Evolutionary conservation across 371 early-diverging fungal species (phyloP).

Genomic region (Zopfochytrium polystomum): DNA sequence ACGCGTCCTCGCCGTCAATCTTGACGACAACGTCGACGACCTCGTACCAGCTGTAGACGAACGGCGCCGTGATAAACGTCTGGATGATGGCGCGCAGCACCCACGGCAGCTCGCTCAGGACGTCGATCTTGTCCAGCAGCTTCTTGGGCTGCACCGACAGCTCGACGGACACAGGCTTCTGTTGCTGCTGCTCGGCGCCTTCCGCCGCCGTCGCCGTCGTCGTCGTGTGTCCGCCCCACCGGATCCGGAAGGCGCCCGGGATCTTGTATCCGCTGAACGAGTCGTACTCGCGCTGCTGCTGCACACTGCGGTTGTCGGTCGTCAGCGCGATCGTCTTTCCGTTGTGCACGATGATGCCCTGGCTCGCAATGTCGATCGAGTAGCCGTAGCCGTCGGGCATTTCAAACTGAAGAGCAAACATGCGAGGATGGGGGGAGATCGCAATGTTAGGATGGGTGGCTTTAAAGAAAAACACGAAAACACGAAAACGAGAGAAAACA

Average conservation of each 20-base stretch:
- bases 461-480: neutral
- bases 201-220: slow-evolving; percentile 21
- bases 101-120: slow-evolving; percentile 84
- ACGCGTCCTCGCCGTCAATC: slow-evolving; percentile 65
- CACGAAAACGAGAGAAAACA: too few species aligned
- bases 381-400: slow-evolving; percentile 72
- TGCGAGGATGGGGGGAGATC: neutral
- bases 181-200: slow-evolving; percentile 51
- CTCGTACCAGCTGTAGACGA: slow-evolving; percentile 73
- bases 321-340: slow-evolving; percentile 68
- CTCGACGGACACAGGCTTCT: slow-evolving; percentile 34
- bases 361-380: slow-evolving; percentile 54
- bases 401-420: slow-evolving; percentile 60
- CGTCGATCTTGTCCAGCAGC: slow-evolving; percentile 72
- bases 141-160: slow-evolving; percentile 60
- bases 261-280: slow-evolving; percentile 63
- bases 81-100: slow-evolving; percentile 84
- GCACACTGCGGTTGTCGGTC: slow-evolving; percentile 65
- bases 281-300: slow-evolving; percentile 52
- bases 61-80: slow-evolving; percentile 89
- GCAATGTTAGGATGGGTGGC: neutral
- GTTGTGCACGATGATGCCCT: slow-evolving; percentile 70
- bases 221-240: slow-evolving; percentile 68
- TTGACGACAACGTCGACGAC: slow-evolving; percentile 45
- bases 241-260: slow-evolving; percentile 53